A percentile compares a stretch with the other conserved stretches of the same genome.
phyloP scores from a whole-genome alignment of 1,139 yeast genomes.

The Yamadazyma oceani region DNA sequence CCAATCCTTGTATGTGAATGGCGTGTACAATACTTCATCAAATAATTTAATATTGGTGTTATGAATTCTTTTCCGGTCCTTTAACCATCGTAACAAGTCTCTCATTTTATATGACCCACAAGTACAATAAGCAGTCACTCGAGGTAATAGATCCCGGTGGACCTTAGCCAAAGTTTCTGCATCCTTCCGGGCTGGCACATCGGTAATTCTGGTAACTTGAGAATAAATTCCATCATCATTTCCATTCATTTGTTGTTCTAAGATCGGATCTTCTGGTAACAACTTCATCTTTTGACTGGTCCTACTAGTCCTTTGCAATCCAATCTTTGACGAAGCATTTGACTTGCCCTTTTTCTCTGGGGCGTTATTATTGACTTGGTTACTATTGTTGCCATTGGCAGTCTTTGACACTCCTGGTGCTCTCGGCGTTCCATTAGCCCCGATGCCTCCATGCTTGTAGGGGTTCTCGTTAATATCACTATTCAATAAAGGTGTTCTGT shows the following conservation, averaged over 20 bases:
- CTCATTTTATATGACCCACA: conserved; percentile 90
- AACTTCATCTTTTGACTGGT: conserved; percentile 85
- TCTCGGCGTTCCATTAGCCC: not conserved
- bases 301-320: conserved; percentile 86
- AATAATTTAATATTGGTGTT: conserved; percentile 83
- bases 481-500: conserved; percentile 13
- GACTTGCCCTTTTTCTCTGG: conserved; percentile 5
- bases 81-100: conserved; percentile 81
- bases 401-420: not conserved
- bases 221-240: conserved; percentile 48
- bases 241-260: conserved; percentile 21
- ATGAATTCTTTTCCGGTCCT: conserved; percentile 71
- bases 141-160: conserved; percentile 77
- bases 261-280: conserved; percentile 74
- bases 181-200: conserved; percentile 89
- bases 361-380: not conserved
- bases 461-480: conserved; percentile 11
- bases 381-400: not conserved
- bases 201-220: conserved; percentile 81
- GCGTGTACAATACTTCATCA: conserved; percentile 92
- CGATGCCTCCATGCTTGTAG: not conserved
- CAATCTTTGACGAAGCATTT: conserved; percentile 39
- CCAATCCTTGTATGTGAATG: conserved; percentile 84
- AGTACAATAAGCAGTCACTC: conserved; percentile 95
- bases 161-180: conserved; percentile 92